Conservation (phyloP, 2,329 filamentous ascomycete species). For the Aureobasidium musti region DNA sequence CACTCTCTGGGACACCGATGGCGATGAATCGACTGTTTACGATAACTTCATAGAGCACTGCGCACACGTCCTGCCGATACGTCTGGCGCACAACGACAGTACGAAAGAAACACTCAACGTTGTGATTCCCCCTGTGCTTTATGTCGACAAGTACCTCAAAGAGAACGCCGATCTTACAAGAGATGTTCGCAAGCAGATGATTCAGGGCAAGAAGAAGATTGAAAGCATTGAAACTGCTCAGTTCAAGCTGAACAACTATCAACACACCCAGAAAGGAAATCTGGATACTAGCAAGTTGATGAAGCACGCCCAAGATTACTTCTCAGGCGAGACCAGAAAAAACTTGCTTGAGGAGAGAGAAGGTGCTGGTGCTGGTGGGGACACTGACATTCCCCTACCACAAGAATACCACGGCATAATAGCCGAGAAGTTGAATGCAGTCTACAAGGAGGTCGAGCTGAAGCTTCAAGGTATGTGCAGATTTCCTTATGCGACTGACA, state of each 20-base stretch:
- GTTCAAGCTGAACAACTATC: conserved; percentile 44
- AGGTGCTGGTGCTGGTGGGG: conserved; percentile 30
- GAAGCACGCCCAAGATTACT: conserved; percentile 39
- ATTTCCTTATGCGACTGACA: no score
- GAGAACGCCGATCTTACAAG: conserved; percentile 52
- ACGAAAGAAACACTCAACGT: conserved; percentile 46
- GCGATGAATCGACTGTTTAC: conserved; percentile 31
- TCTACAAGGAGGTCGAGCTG: conserved; percentile 38
- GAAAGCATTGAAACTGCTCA: conserved; percentile 42
- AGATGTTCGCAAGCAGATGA: conserved; percentile 50
- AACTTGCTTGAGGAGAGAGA: conserved; percentile 32
- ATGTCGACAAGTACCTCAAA: conserved; percentile 62
- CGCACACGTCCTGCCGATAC: conserved; percentile 60
- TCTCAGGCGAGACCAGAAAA: conserved; percentile 37
- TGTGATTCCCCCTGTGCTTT: conserved; percentile 57
- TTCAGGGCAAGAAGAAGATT: conserved; percentile 38
- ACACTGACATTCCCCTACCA: conserved; percentile 31
- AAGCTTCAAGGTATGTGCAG: conserved; percentile 36
- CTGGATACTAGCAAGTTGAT: not conserved
- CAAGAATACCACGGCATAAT: conserved; percentile 35
- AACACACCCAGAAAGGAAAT: conserved; percentile 13
- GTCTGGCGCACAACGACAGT: conserved; percentile 43
- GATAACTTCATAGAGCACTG: conserved; percentile 47
- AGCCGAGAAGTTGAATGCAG: conserved; percentile 41
- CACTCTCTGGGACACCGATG: conserved; percentile 39